Evolutionary conservation across 495 filamentous ascomycete species (phyloP).

Genomic region (Penicillium robsamsonii): DNA sequence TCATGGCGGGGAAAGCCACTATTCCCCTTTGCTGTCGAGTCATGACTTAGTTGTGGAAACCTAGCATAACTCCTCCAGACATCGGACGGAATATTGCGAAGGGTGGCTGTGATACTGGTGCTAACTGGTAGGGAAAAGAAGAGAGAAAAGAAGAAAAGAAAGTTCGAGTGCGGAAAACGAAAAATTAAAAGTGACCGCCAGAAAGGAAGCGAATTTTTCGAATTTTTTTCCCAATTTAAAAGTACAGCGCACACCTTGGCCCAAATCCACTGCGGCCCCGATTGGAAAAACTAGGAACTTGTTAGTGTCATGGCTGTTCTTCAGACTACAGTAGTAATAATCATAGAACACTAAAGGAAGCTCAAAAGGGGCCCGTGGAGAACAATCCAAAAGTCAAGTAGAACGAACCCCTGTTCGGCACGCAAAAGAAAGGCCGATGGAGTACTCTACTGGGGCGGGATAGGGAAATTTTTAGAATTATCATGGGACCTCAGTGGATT

Average conservation of each 20-base stretch:
- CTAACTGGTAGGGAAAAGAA: constrained; percentile 5
- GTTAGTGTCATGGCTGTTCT: constrained; percentile 2
- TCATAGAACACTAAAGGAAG: neutral
- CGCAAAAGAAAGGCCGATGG: neutral
- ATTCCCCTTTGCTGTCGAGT: neutral
- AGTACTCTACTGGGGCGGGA: constrained; percentile 7
- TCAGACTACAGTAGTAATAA: neutral
- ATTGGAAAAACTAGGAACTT: constrained; percentile 7
- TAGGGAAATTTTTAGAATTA: neutral
- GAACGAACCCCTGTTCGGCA: neutral
- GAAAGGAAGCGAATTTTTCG: constrained; percentile 16
- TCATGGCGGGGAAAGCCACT: constrained; percentile 9
- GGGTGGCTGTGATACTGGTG: neutral
- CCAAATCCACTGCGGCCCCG: constrained; percentile 9
- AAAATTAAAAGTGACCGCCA: constrained; percentile 10
- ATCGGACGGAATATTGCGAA: neutral
- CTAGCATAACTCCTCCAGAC: neutral
- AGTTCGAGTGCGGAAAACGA: constrained; percentile 5
- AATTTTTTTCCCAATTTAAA: constrained; percentile 7
- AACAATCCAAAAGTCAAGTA: neutral
- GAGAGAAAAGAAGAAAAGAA: constrained; percentile 12
- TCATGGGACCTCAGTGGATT: neutral
- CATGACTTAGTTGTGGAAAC: neutral
- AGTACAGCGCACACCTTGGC: constrained; percentile 12
- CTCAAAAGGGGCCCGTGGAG: neutral